These are phyloP conservation scores for Grifola frondosa DNA, from an alignment of 1,284 basidiomycete genomes.

Conservation along the genomic window DNA sequence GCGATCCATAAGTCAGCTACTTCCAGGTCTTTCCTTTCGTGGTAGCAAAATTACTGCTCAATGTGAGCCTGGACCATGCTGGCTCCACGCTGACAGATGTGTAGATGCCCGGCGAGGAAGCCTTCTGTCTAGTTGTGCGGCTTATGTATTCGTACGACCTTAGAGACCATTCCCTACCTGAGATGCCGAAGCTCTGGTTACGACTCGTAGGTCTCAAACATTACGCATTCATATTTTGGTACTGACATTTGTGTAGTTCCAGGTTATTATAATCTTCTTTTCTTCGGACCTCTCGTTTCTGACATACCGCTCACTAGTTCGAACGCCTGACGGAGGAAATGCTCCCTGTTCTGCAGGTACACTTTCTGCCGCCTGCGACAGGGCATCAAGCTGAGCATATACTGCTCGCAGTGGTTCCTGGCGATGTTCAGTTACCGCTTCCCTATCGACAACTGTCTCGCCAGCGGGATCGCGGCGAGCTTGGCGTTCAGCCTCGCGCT, in stretches of 20 bases:
- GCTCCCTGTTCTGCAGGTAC: constrained; percentile 85
- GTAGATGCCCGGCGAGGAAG: constrained; percentile 95
- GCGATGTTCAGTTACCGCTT: constrained; percentile 96
- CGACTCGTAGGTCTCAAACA: constrained; percentile 64
- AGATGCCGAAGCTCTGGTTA: constrained; percentile 95
- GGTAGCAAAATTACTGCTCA: no score
- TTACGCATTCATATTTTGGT: constrained; percentile 1
- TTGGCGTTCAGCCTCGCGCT: constrained; percentile 92
- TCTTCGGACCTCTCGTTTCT: no score
- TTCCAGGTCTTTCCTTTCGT: no score
- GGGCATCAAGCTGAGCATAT: constrained; percentile 96
- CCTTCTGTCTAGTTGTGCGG: constrained; percentile 90
- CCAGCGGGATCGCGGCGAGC: constrained; percentile 94
- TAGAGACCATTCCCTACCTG: constrained; percentile 92
- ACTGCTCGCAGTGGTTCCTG: constrained; percentile 95
- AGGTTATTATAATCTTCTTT: constrained; percentile 33
- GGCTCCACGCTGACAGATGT: background rate
- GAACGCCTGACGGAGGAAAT: constrained; percentile 95
- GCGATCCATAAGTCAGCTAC: no score
- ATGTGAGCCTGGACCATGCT: no score
- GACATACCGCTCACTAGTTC: constrained; percentile 54
- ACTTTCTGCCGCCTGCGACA: constrained; percentile 90
- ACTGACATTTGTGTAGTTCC: constrained; percentile 37
- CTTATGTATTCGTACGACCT: constrained; percentile 96
- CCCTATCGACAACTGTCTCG: constrained; percentile 89